Conservation (phyloP, 225 moss, liverwort and hornwort genomes). For the Polytrichum commune region DNA sequence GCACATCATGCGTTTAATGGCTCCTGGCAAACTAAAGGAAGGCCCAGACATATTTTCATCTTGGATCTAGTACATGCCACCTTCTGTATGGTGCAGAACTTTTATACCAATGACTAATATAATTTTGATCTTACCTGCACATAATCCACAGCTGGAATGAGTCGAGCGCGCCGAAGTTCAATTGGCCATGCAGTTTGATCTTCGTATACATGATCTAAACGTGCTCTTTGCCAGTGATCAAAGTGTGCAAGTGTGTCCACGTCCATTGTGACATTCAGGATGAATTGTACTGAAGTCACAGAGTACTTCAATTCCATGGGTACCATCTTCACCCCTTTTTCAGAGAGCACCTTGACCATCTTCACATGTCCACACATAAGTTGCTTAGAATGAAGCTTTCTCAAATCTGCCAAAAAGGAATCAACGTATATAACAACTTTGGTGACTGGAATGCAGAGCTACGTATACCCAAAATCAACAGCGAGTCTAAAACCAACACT, state of each 20-base stretch:
- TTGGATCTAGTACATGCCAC: neutral
- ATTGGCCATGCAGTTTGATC: slow-evolving; percentile 59
- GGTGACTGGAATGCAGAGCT: neutral
- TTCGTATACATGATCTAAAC: slow-evolving; percentile 42
- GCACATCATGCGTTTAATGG: neutral
- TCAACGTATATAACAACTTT: neutral
- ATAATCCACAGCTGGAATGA: slow-evolving; percentile 73
- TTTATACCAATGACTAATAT: neutral
- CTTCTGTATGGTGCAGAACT: neutral
- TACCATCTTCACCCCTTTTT: slow-evolving; percentile 43
- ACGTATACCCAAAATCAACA: too few relatives aligned
- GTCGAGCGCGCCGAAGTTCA: slow-evolving; percentile 53
- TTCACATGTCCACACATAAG: slow-evolving; percentile 14
- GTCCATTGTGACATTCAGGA: slow-evolving; percentile 45
- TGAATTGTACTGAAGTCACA: slow-evolving; percentile 47
- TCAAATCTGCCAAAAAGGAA: neutral
- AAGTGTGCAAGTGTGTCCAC: slow-evolving; percentile 63
- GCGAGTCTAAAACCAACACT: too few relatives aligned
- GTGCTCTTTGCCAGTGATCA: slow-evolving; percentile 71
- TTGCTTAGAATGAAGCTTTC: neutral
- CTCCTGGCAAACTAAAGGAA: neutral
- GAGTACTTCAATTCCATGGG: slow-evolving; percentile 49
- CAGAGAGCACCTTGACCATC: slow-evolving; percentile 51
- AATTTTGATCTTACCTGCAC: slow-evolving; percentile 38
- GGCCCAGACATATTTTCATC: neutral